phyloP scores from a whole-genome alignment of 176 grass and related monocot species.

The Chloris gayana region DNA sequence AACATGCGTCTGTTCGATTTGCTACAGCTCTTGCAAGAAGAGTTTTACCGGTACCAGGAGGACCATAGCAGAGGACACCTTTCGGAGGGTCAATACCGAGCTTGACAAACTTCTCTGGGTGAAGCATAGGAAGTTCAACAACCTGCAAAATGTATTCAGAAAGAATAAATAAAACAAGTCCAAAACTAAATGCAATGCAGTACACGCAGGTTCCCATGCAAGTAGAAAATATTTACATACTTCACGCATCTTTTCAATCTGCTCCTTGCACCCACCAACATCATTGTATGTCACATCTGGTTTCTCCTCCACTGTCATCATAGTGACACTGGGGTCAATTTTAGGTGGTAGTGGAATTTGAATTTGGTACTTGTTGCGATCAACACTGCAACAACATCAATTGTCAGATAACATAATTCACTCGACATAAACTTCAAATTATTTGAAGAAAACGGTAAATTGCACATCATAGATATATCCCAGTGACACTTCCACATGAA shows the following conservation, averaged over 20 bases:
- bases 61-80: constrained; percentile 89
- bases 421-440: not conserved
- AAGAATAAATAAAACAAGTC: constrained; percentile 10
- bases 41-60: constrained; percentile 91
- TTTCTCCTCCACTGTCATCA: constrained; percentile 99
- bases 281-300: constrained; percentile 97
- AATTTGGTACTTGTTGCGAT: constrained; percentile 92
- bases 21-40: constrained; percentile 94
- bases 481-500: constrained; percentile 19
- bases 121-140: constrained; percentile 98
- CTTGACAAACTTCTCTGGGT: constrained; percentile 96
- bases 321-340: constrained; percentile 95
- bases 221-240: constrained; percentile 32
- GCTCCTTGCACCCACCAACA: constrained; percentile 92
- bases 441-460: constrained; percentile 7
- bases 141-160: constrained; percentile 48
- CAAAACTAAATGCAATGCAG: constrained; percentile 21
- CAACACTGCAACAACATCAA: constrained; percentile 56
- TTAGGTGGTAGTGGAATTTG: constrained; percentile 92
- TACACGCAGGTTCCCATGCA: not conserved
- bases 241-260: constrained; percentile 98
- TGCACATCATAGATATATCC: not conserved
- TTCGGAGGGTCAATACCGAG: constrained; percentile 93
- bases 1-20: constrained; percentile 92
- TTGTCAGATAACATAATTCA: constrained; percentile 29